Conservation (phyloP, 345 rosid genomes). For the Brassica rapa region DNA sequence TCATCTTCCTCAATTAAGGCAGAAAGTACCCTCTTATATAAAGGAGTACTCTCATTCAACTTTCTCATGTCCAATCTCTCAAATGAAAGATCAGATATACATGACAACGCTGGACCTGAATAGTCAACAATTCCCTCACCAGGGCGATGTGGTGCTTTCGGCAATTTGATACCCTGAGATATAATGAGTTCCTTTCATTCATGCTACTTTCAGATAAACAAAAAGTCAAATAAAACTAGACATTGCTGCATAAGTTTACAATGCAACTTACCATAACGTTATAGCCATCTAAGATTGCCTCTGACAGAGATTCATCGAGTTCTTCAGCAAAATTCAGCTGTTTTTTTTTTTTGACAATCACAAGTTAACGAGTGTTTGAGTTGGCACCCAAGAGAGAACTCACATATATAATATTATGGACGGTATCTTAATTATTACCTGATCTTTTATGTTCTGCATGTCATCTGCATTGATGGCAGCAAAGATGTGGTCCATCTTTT, state of each 20-base stretch:
- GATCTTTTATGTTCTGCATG: conserved; percentile 67
- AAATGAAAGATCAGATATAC: conserved; percentile 46
- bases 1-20: conserved; percentile 97
- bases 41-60: conserved; percentile 63
- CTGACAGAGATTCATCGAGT: conserved; percentile 66
- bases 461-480: conserved; percentile 64
- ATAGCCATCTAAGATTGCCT: conserved; percentile 53
- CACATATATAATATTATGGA: not conserved
- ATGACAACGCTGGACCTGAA: conserved; percentile 45
- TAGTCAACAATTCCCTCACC: conserved; percentile 46
- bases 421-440: conserved; percentile 51
- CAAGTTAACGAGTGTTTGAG: conserved; percentile 11
- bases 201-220: conserved; percentile 2
- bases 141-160: conserved; percentile 44
- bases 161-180: conserved; percentile 52
- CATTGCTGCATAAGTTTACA: no score
- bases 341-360: conserved; percentile 27
- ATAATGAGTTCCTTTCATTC: conserved; percentile 8
- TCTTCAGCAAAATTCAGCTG: conserved; percentile 75
- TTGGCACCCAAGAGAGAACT: conserved; percentile 18
- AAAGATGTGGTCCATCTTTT: conserved; percentile 80
- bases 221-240: conserved; percentile 19
- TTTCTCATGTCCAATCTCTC: conserved; percentile 56
- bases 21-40: conserved; percentile 85
- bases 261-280: conserved; percentile 54